Base-by-base conservation (phyloP, 192 early-diverging fungal species). In the Bifiguratus adelaidae region DNA sequence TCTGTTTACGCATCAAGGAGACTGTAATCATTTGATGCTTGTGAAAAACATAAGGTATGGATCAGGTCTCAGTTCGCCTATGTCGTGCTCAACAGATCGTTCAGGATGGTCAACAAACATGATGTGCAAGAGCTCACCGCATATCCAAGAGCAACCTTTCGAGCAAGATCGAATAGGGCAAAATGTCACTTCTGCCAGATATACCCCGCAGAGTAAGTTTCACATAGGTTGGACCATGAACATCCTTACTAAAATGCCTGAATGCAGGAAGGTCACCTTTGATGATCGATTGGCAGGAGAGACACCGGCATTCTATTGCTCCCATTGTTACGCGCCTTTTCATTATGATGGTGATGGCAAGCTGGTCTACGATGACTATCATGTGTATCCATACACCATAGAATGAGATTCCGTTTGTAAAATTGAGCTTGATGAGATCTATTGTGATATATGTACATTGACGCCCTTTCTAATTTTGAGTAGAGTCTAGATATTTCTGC, bases 21-120 rank as follows among this genome's bases (percentile, higher is more conserved):
- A 77, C 42, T 90, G 88, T 54, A 76, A 88, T 52, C 88, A 90
- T 43, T 63, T 82, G 20, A 28, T 90, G 26, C 65, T 80, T 52
- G 77, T 90, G 43, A 70, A 67, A 7, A 76, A 80, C 40, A 29
- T 82, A 22, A 69, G 83, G 74, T 77, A 65, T 13, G 37, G 33
- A 41, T n/a, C 22, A 60, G 35, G 48, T 30, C 28, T 30, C 37
- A 35, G 15, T 40, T 28, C 20, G n/a, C 13, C 12, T 20, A 30
- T 41, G n/a, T 20, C 13, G 3, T 8, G 22, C 25, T 24, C 20
- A 8, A 13, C 16, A 6, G 30, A 26, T 38, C 34, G 7, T 28
- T 40, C 23, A 66, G 30, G 51, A 48, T 53, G 20, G 37, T 60
- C 18, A 25, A 53, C 6, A 24, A 50, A 22, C 42, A 60, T 27